Conservation (phyloP, 148 eudicot genomes). For the Chenopodium album region DNA sequence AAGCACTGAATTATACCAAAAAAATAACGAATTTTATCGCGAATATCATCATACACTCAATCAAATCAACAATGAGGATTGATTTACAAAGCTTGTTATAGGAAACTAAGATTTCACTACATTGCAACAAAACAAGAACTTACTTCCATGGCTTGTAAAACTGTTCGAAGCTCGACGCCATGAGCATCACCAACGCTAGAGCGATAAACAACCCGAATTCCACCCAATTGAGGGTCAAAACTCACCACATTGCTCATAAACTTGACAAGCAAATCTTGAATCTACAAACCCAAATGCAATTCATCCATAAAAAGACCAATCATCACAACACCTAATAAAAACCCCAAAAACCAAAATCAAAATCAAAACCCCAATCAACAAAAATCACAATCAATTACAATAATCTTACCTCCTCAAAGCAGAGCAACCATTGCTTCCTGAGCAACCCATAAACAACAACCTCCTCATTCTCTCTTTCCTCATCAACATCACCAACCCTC, state of each 20-base stretch:
- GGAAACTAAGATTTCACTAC: not conserved
- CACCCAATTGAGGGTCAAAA: slow-evolving; percentile 44
- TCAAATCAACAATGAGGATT: not conserved
- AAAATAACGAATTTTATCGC: not conserved
- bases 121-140: slow-evolving; percentile 25
- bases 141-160: slow-evolving; percentile 93
- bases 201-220: slow-evolving; percentile 45
- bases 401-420: slow-evolving; percentile 70
- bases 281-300: slow-evolving; percentile 71
- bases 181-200: slow-evolving; percentile 36
- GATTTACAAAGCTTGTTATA: not conserved
- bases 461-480: slow-evolving; percentile 49
- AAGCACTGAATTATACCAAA: not conserved
- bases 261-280: slow-evolving; percentile 72
- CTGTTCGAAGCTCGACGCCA: slow-evolving; percentile 59
- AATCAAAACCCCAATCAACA: slow-evolving; percentile 11
- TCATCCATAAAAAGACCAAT: slow-evolving; percentile 40
- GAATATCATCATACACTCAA: not conserved
- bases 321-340: slow-evolving; percentile 38
- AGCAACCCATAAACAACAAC: slow-evolving; percentile 63
- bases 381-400: not conserved
- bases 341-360: slow-evolving; percentile 2
- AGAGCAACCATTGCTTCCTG: slow-evolving; percentile 59
- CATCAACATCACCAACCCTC: slow-evolving; percentile 40
- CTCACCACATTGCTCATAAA: slow-evolving; percentile 64